phyloP scores from a whole-genome alignment of 805 yeast species.

The Candida orba region DNA sequence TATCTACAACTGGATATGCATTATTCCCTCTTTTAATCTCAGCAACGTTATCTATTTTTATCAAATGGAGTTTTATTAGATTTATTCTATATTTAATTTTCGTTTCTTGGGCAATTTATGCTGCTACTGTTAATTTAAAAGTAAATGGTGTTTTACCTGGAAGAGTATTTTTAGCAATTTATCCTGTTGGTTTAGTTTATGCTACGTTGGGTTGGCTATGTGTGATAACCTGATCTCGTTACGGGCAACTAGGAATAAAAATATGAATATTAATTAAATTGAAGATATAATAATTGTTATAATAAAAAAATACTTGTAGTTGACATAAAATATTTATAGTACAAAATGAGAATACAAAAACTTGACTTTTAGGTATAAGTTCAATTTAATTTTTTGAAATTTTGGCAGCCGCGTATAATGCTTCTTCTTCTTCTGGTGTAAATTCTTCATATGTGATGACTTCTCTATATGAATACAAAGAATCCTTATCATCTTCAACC shows the following conservation, averaged over 20 bases:
- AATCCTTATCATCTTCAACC: slow-evolving; percentile 1
- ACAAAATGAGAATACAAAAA: neutral
- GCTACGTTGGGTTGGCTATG: slow-evolving; percentile 60
- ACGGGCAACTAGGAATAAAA: neutral
- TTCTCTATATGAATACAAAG: slow-evolving; percentile 19
- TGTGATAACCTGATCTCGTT: slow-evolving; percentile 39
- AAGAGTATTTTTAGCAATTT: slow-evolving; percentile 52
- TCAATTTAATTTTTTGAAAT: neutral
- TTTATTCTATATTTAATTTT: slow-evolving; percentile 38
- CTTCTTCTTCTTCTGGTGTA: slow-evolving; percentile 8
- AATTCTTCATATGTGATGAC: slow-evolving; percentile 17
- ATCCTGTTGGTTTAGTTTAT: slow-evolving; percentile 60
- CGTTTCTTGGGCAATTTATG: slow-evolving; percentile 56
- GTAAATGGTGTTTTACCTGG: slow-evolving; percentile 58
- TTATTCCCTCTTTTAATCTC: slow-evolving; percentile 58
- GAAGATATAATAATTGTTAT: neutral
- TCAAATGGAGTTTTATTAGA: slow-evolving; percentile 43
- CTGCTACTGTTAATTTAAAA: slow-evolving; percentile 54
- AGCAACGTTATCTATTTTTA: slow-evolving; percentile 39
- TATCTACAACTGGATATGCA: slow-evolving; percentile 65
- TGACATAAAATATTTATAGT: neutral
- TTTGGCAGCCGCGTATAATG: slow-evolving; percentile 1
- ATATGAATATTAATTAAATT: neutral
- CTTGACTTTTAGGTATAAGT: neutral
- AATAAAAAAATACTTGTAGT: neutral